Conservation (phyloP, 306 rosid genomes). For the Rosa rugosa region DNA sequence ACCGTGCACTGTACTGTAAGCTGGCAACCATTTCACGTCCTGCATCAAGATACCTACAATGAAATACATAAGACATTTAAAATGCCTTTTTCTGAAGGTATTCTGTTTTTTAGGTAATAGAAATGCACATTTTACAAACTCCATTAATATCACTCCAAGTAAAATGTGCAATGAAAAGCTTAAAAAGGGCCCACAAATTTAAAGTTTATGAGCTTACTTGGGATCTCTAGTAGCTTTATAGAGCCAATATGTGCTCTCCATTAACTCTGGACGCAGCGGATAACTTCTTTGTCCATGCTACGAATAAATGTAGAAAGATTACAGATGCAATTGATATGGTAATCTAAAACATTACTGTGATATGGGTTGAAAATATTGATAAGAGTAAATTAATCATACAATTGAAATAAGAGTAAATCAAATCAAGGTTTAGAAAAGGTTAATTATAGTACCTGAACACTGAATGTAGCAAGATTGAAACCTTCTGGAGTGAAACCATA, state of each 20-base stretch:
- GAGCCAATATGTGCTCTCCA: slow-evolving; percentile 99
- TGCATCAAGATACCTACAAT: slow-evolving; percentile 82
- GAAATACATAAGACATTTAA: slow-evolving; percentile 23
- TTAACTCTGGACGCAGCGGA: slow-evolving; percentile 91
- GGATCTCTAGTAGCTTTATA: slow-evolving; percentile 97
- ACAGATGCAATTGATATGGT: slow-evolving; percentile 16
- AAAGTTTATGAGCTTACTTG: slow-evolving; percentile 56
- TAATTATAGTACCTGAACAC: slow-evolving; percentile 74
- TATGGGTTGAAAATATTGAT: not conserved
- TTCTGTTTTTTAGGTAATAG: too few relatives aligned
- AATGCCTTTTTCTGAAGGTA: not conserved
- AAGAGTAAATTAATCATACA: not conserved
- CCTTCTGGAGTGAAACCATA: slow-evolving; percentile 99
- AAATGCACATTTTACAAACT: not conserved
- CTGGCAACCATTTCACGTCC: slow-evolving; percentile 95
- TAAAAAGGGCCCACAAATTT: slow-evolving; percentile 17
- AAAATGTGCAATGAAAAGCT: not conserved
- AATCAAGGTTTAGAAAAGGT: slow-evolving; percentile 20
- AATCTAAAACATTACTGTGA: not conserved
- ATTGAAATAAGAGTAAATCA: not conserved
- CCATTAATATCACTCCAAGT: not conserved
- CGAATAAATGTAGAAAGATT: slow-evolving; percentile 23
- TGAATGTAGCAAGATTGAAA: slow-evolving; percentile 88
- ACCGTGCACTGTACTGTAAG: slow-evolving; percentile 85
- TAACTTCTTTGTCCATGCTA: slow-evolving; percentile 95